Evolutionary conservation across 305 asterid genomes (phyloP).

Genomic region (Lippia alba): DNA sequence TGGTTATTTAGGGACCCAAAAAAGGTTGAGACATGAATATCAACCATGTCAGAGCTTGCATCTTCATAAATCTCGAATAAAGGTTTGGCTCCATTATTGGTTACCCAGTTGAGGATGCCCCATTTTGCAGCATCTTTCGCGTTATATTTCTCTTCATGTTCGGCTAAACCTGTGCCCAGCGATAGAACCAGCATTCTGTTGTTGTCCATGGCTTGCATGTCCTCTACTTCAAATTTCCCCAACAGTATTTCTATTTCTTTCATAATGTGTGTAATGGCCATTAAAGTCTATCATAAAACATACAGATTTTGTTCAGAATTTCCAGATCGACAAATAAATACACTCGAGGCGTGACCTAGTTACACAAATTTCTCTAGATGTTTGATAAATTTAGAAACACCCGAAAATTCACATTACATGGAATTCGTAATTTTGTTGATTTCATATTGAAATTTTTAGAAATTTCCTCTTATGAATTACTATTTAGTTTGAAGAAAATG

Average conservation of each 20-base stretch:
- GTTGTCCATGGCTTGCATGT: conserved; percentile 51
- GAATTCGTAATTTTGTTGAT: no score
- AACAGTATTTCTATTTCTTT: conserved; percentile 54
- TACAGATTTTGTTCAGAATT: background rate
- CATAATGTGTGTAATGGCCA: conserved; percentile 60
- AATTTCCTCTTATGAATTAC: no score
- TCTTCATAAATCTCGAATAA: conserved; percentile 52
- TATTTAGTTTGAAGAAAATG: no score
- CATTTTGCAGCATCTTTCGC: conserved; percentile 54
- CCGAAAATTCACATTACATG: no score
- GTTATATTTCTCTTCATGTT: conserved; percentile 57
- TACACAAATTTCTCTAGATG: no score
- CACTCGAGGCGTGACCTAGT: no score
- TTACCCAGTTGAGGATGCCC: conserved; percentile 71
- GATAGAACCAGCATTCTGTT: conserved; percentile 65
- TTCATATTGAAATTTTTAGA: no score
- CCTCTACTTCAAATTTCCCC: conserved; percentile 44
- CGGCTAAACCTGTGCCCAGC: conserved; percentile 61
- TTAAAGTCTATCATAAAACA: conserved; percentile 46
- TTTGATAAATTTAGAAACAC: no score
- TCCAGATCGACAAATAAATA: no score
- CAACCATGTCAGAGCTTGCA: conserved; percentile 79
- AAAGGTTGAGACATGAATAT: conserved; percentile 72
- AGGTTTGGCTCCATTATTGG: conserved; percentile 63
- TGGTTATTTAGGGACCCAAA: conserved; percentile 57